Base-by-base conservation (phyloP, 140 eudicot species). In the Bidens hawaiensis region DNA sequence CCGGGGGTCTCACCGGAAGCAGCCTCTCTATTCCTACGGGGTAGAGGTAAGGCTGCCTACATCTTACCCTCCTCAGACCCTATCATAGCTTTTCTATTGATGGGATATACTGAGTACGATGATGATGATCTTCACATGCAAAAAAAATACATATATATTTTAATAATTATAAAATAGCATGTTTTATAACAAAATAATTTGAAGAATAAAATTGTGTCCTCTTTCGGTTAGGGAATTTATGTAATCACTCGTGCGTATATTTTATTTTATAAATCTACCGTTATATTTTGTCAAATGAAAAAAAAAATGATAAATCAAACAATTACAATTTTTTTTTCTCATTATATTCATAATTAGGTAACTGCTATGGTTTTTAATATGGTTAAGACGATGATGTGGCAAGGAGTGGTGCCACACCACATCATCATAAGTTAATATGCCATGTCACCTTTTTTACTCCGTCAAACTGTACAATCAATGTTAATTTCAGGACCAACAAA, bases 81-180 rank as follows among this genome's bases (percentile, higher is more conserved):
- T n/a, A n/a, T n/a, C n/a, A n/a, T n/a, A n/a, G n/a, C n/a, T n/a
- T n/a, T n/a, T n/a, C n/a, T n/a, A n/a, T n/a, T n/a, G n/a, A n/a
- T n/a, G n/a, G n/a, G n/a, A n/a, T n/a, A n/a, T n/a, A n/a, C n/a
- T n/a, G n/a, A n/a, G n/a, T n/a, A n/a, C n/a, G n/a, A n/a, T n/a
- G n/a, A n/a, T n/a, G n/a, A n/a, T 60, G 70, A 71, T 50, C 14
- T 71, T 50, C 64, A 71, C 70, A 71, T 50, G 75, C 75, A 62
- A 49, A 60, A 22, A 62, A 49, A 60, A 22, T 34, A 13, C 60
- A 60, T 38, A 18, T 28, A 40, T 68, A 8, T 11, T 65, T 60
- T 17, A 28, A 58, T 31, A 58, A 3, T n/a, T n/a, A 27, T 53
- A 26, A 48, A 25, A 24, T 12, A 52, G 8, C 14, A n/a, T 24